These are phyloP conservation scores for Tubosaeta sp. DNA, from an alignment of 768 basidiomycete species.

Conservation along the genomic window DNA sequence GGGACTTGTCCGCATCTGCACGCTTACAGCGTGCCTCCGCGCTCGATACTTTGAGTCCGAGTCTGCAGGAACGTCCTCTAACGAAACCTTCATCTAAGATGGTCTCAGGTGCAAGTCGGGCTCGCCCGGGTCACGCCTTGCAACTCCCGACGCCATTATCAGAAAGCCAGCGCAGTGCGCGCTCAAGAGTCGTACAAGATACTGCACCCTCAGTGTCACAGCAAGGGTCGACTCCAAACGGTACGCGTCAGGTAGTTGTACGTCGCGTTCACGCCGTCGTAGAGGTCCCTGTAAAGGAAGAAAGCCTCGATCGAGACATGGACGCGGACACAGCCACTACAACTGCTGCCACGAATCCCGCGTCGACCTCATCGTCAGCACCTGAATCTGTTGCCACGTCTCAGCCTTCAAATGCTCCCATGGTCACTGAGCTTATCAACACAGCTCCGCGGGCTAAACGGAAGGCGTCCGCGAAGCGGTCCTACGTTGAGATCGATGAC, in stretches of 20 bases:
- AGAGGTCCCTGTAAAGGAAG: constrained; percentile 60
- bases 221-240: constrained; percentile 6
- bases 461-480: constrained; percentile 21
- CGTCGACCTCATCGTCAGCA: constrained; percentile 13
- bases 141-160: constrained; percentile 32
- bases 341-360: constrained; percentile 8
- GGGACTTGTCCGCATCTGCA: constrained; percentile 30
- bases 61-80: constrained; percentile 30
- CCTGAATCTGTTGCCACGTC: constrained; percentile 1
- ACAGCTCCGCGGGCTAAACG: constrained; percentile 15
- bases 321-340: constrained; percentile 3
- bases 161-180: constrained; percentile 25
- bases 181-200: constrained; percentile 17
- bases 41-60: constrained; percentile 18
- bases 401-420: constrained; percentile 12
- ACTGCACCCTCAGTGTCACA: neutral
- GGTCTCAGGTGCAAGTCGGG: constrained; percentile 4
- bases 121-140: constrained; percentile 6
- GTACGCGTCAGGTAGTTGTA: constrained; percentile 36
- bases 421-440: constrained; percentile 2
- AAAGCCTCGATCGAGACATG: constrained; percentile 44
- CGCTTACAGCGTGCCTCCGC: constrained; percentile 13
- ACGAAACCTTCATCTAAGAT: constrained; percentile 29
- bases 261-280: constrained; percentile 60
- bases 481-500: constrained; percentile 34